Base-by-base conservation (phyloP, 2,329 filamentous ascomycete species). In the Torrubiellomyces zombiae region DNA sequence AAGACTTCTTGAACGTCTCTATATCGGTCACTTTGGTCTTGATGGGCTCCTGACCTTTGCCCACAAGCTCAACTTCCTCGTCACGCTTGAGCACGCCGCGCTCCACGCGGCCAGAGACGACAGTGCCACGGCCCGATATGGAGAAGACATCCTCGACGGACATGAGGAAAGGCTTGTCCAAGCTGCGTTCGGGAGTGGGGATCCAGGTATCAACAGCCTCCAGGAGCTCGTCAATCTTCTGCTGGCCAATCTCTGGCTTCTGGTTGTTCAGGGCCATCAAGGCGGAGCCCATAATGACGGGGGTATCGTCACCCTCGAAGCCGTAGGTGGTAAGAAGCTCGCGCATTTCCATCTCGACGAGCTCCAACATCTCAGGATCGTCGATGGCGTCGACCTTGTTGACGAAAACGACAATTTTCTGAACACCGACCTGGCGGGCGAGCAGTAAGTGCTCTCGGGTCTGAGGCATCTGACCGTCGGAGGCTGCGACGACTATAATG, bases 301-400 rank as follows among this genome's bases (percentile, higher is more conserved):
- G 89, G 25, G 89, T 98, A 28, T 95, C 81, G 45, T 98, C 91
- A 42, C 89, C 89, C 59, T 98, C 89, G 53, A 98, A 98, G 34
- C 83, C 85, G 57, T 98, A 98, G 42, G 74, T 76, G 45, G 49
- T 71, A 32, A 98, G 76, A 28, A 98, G 75, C 62, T 98, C 89
- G 48, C 89, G 82, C 89, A 98, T 98, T 66, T 98, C 89, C 78
- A 98, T 92, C 71, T 98, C 89, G 51, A 98, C 89, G 31, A 98
- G 80, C 63, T 98, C 89, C 73, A 98, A 71, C 89, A 98, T 98
- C 61, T 98, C 89, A 34, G 81, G 79, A 63, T 98, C 89, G 42
- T 95, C 86, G 35, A 98, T 73, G 38, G 83, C 81, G 55, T 98
- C 89, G 51, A 95, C 70, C 71, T 98, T 98, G 79, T 98, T 98